Evolutionary conservation across 495 filamentous ascomycete species (phyloP).

Genomic region (Penicillium pulvis): DNA sequence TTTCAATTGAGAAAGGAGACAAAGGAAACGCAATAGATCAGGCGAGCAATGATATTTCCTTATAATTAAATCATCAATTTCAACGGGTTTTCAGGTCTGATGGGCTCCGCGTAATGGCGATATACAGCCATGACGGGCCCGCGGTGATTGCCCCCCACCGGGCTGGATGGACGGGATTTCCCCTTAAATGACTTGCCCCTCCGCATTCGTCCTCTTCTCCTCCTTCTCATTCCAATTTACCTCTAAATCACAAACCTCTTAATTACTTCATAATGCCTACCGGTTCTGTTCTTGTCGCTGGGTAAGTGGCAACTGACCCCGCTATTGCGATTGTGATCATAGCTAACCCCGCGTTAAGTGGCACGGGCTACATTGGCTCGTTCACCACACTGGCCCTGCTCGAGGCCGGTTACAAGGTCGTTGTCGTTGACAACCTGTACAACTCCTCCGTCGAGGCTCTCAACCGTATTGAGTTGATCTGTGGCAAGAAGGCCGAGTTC

Average conservation of each 20-base stretch:
- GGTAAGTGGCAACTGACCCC: conserved; percentile 58
- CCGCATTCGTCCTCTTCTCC: conserved; percentile 7
- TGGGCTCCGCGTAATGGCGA: conserved; percentile 17
- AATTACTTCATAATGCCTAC: conserved; percentile 63
- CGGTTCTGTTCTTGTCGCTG: conserved; percentile 86
- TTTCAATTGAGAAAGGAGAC: not conserved
- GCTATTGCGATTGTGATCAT: conserved; percentile 6
- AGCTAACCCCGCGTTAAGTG: conserved; percentile 55
- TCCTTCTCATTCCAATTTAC: not conserved
- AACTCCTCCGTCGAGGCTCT: conserved; percentile 89
- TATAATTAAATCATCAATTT: too few relatives aligned
- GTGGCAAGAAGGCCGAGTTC: conserved; percentile 85
- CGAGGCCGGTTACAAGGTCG: conserved; percentile 91
- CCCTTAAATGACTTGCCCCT: conserved; percentile 32
- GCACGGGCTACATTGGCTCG: conserved; percentile 97
- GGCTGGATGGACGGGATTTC: conserved; percentile 15
- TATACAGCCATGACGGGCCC: conserved; percentile 6
- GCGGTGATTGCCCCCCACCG: conserved; percentile 7
- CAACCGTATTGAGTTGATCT: conserved; percentile 91
- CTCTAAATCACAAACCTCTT: not conserved
- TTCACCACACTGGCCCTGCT: conserved; percentile 93
- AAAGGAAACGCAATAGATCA: not conserved
- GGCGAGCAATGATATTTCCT: too few relatives aligned
- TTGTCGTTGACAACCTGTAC: conserved; percentile 93
- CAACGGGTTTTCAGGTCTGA: too few relatives aligned